Percentiles rank a stretch among this genome's conserved stretches.
Evolutionary conservation across 306 rosid genomes (phyloP).

Genomic region (Elaeagnus macrophylla): DNA sequence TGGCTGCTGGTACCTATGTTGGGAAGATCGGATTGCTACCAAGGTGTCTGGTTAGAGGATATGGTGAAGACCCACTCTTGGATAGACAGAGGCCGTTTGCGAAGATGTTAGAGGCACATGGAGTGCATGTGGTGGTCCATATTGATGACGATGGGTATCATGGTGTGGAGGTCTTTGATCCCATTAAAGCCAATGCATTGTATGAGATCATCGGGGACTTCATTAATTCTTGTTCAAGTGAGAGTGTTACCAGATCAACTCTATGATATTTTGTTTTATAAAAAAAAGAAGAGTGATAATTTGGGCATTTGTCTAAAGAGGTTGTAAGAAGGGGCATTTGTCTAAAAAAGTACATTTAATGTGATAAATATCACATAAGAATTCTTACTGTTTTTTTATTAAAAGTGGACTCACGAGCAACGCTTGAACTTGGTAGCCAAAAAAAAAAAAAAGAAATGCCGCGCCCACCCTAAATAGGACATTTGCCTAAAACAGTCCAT

Average conservation of each 20-base stretch:
- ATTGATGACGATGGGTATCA: slow-evolving; percentile 48
- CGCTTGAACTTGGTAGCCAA: too few relatives aligned
- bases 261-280: background rate
- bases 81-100: slow-evolving; percentile 52
- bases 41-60: slow-evolving; percentile 36
- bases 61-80: slow-evolving; percentile 57
- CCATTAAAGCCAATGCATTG: slow-evolving; percentile 25
- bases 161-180: slow-evolving; percentile 51
- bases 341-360: too few relatives aligned
- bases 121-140: slow-evolving; percentile 32
- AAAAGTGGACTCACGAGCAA: too few relatives aligned
- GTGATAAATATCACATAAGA: too few relatives aligned
- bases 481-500: too few relatives aligned
- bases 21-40: slow-evolving; percentile 50
- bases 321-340: too few relatives aligned
- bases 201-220: slow-evolving; percentile 21
- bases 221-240: background rate
- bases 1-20: background rate
- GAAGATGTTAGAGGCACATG: slow-evolving; percentile 35
- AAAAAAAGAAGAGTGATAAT: too few relatives aligned
- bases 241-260: slow-evolving; percentile 10
- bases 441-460: too few relatives aligned
- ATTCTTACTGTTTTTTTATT: too few relatives aligned
- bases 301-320: too few relatives aligned
- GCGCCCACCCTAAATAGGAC: too few relatives aligned